Conservation (phyloP, 73 alveolate genomes). For the Paraurostyla sp. region DNA sequence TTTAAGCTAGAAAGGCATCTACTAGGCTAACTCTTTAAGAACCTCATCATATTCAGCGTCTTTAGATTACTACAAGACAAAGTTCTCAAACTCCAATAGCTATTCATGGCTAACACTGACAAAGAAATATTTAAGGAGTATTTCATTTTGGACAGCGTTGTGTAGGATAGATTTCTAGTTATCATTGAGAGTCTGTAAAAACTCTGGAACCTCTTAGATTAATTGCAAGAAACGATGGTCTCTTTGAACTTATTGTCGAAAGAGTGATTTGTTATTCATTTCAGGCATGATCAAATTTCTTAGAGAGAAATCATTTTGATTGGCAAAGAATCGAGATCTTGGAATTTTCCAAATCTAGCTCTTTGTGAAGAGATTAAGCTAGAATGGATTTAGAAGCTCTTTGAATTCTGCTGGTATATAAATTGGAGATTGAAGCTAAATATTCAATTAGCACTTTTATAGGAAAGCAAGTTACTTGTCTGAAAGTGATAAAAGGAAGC, state of each 20-base stretch:
- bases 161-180: background rate
- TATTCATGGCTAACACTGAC: background rate
- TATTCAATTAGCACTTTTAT: background rate
- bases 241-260: background rate
- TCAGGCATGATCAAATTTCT: background rate
- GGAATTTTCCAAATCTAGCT: constrained; percentile 49
- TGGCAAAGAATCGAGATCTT: background rate
- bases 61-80: background rate
- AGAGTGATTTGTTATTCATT: background rate
- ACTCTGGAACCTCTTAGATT: constrained; percentile 50
- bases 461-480: background rate
- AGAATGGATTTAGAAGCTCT: background rate
- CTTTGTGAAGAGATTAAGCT: background rate
- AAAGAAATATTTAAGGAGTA: constrained; percentile 38
- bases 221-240: constrained; percentile 22
- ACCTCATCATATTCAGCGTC: constrained; percentile 52
- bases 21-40: background rate
- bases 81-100: constrained; percentile 14
- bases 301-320: background rate
- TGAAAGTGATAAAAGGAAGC: constrained; percentile 3
- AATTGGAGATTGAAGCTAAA: background rate
- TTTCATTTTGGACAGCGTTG: background rate
- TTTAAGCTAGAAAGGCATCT: background rate
- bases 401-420: constrained; percentile 37
- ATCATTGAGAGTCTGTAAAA: background rate